Evolutionary conservation across 225 moss, liverwort and hornwort genomes (phyloP).

Genomic region (Pseudoscleropodium purum): DNA sequence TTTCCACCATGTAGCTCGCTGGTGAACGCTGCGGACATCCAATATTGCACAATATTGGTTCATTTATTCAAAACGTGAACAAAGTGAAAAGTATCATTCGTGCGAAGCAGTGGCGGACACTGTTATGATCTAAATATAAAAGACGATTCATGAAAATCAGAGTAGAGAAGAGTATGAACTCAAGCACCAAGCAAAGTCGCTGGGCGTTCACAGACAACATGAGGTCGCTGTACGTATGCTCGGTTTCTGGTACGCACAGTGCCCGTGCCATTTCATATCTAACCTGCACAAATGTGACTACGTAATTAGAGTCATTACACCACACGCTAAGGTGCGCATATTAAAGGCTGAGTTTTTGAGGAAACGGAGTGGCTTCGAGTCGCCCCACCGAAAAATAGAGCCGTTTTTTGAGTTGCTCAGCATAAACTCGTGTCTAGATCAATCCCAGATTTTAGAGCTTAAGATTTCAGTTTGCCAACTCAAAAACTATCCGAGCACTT

Average conservation of each 20-base stretch:
- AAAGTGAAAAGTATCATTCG: neutral
- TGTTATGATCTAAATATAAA: neutral
- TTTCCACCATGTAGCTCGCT: constrained; percentile 71
- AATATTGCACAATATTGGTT: neutral
- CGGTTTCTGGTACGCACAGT: constrained; percentile 73
- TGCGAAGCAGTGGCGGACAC: neutral
- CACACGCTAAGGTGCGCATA: neutral
- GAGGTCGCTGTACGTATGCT: constrained; percentile 71
- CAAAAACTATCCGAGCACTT: neutral
- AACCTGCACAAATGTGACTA: constrained; percentile 39
- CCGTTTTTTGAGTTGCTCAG: neutral
- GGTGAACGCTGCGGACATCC: constrained; percentile 46
- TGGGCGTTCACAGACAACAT: constrained; percentile 65
- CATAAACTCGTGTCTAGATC: neutral
- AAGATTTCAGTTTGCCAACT: neutral
- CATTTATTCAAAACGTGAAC: neutral
- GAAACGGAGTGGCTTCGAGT: neutral
- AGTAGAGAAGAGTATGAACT: neutral
- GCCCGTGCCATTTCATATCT: constrained; percentile 68
- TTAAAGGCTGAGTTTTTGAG: neutral
- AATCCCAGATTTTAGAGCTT: neutral
- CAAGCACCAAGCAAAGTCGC: constrained; percentile 51
- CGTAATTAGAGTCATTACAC: neutral
- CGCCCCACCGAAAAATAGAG: neutral
- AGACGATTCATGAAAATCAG: neutral